phyloP scores from a whole-genome alignment of 108 stramenopile genomes.

The Cyclotella baltica region DNA sequence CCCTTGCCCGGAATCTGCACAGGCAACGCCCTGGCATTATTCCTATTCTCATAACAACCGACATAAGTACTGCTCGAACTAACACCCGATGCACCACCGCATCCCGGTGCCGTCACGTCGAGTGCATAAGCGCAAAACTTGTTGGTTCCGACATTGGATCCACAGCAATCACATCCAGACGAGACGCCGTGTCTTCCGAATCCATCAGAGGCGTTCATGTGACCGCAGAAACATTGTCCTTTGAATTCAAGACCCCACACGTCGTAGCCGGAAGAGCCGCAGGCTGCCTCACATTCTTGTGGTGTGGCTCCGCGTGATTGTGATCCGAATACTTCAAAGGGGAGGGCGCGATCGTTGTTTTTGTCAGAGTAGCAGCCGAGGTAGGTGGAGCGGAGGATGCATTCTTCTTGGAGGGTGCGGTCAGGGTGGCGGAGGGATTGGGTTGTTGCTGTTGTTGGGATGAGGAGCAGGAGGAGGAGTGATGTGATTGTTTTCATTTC shows the following conservation, averaged over 20 bases:
- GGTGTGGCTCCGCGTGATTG: constrained; percentile 6
- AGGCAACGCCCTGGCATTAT: constrained; percentile 9
- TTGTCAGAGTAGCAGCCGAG: constrained; percentile 20
- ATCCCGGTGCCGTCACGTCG: constrained; percentile 11
- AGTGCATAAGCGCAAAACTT: constrained; percentile 25
- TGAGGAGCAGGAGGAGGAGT: background rate
- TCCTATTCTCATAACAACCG: constrained; percentile 15
- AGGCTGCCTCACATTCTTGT: constrained; percentile 17
- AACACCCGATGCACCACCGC: constrained; percentile 5
- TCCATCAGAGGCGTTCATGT: background rate
- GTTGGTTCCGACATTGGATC: constrained; percentile 23
- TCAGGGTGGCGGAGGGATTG: background rate
- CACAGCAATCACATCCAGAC: constrained; percentile 34
- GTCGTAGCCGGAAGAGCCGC: constrained; percentile 13
- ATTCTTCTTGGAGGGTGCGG: constrained; percentile 8
- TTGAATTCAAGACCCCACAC: constrained; percentile 26
- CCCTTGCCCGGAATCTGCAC: background rate
- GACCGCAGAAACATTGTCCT: constrained; percentile 39
- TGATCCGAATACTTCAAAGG: constrained; percentile 19
- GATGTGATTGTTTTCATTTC: background rate
- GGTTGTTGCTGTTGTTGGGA: background rate
- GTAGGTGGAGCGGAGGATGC: constrained; percentile 20
- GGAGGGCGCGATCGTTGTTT: constrained; percentile 22
- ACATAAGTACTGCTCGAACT: background rate
- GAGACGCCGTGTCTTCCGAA: constrained; percentile 23